These are phyloP conservation scores for Pythium guiyangense DNA, from an alignment of 352 stramenopile genomes.

Conservation along the genomic window DNA sequence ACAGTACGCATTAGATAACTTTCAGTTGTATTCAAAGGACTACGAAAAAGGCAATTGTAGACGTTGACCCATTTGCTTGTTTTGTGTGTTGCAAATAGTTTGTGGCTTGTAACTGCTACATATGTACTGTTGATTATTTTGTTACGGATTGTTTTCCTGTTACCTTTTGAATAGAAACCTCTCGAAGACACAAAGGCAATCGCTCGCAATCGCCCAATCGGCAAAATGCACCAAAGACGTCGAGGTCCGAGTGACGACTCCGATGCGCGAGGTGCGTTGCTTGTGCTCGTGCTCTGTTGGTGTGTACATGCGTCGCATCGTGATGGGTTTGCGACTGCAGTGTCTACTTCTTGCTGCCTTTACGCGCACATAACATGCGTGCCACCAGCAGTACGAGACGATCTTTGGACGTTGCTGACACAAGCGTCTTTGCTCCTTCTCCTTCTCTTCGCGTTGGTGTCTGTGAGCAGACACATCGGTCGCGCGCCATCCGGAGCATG, in stretches of 20 bases:
- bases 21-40: no score
- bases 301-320: background rate
- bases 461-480: background rate
- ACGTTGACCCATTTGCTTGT: no score
- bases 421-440: background rate
- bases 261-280: slow-evolving; percentile 10
- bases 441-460: background rate
- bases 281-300: background rate
- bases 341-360: background rate
- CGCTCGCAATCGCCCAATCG: no score
- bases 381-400: no score
- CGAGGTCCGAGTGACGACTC: slow-evolving; percentile 12
- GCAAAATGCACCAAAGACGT: slow-evolving; percentile 29
- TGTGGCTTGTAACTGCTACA: no score
- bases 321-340: background rate
- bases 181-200: no score
- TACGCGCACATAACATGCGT: background rate
- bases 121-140: no score
- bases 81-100: no score
- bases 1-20: no score
- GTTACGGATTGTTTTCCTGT: no score
- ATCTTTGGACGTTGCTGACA: background rate
- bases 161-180: no score
- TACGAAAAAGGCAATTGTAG: no score
- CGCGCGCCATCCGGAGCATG: background rate